Percentiles rank a stretch among this genome's conserved stretches.
phyloP scores from a whole-genome alignment of 352 stramenopile genomes.

The Phytopythium cucurbitacearum region DNA sequence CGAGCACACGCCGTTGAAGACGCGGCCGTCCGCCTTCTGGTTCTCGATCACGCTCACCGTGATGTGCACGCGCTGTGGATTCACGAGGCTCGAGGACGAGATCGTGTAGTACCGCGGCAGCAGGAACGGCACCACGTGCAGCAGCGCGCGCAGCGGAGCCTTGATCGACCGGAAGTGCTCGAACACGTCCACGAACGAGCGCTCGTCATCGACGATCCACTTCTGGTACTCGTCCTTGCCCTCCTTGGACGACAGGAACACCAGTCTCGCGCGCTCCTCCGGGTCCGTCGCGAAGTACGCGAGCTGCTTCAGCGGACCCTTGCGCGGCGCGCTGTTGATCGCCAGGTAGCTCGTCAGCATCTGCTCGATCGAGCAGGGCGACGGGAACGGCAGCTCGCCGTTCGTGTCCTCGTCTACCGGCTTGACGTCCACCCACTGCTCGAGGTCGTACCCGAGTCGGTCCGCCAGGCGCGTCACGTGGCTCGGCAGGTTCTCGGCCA shows the following conservation, averaged over 20 bases:
- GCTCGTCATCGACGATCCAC: constrained; percentile 89
- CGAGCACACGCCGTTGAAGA: constrained; percentile 94
- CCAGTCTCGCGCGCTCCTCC: constrained; percentile 46
- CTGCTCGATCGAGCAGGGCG: constrained; percentile 90
- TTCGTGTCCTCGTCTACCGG: constrained; percentile 38
- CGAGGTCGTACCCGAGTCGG: constrained; percentile 86
- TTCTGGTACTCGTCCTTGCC: constrained; percentile 93
- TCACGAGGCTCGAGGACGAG: constrained; percentile 91
- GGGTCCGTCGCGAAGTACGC: constrained; percentile 67
- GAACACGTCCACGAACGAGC: constrained; percentile 91
- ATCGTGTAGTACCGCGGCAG: constrained; percentile 98
- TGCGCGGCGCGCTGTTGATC: constrained; percentile 90
- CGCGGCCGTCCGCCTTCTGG: constrained; percentile 61
- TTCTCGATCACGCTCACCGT: constrained; percentile 93
- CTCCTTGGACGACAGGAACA: constrained; percentile 72
- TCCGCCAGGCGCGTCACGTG: constrained; percentile 85
- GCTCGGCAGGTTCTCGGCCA: constrained; percentile 84
- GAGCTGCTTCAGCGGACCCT: constrained; percentile 77
- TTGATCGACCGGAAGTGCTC: constrained; percentile 66
- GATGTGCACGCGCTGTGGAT: constrained; percentile 91
- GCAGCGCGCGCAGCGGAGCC: constrained; percentile 78
- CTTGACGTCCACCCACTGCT: constrained; percentile 85
- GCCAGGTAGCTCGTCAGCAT: constrained; percentile 93
- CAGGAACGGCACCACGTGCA: constrained; percentile 90
- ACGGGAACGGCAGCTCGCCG: constrained; percentile 90